Evolutionary conservation across 306 rosid genomes (phyloP), one percentile per base, ranked within the genome.

Genomic region (Styphnolobium japonicum): DNA sequence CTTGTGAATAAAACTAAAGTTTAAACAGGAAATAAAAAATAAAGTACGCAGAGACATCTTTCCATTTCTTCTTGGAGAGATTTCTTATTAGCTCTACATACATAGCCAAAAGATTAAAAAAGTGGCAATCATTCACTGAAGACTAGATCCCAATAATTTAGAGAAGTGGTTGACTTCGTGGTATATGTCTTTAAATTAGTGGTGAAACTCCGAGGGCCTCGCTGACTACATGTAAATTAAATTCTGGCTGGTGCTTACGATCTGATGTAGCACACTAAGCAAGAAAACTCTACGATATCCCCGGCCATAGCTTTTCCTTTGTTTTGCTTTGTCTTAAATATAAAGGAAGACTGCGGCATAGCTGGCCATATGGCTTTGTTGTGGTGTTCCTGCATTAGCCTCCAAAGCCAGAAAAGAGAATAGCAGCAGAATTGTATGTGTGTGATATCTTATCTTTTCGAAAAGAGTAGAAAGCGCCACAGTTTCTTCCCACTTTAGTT

Each of bases 281-380:
- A 79, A 79, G 62, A 66, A 66, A 72, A 36, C 19, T 66, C 9
- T 7, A 36, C 36, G 43, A 49, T n/a, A n/a, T 67, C 69, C 78
- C 40, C 21, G 53, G 49, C 71, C 73, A 67, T 75, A 46, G 22
- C 73, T 79, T 79, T 79, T 29, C 0, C 36, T 48, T 73, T 25
- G 65, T 65, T 72, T 78, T 83, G 77, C 84, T 84, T 75, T 80
- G 52, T 25, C 81, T 79, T 84, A 5, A 80, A 69, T 42, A 6
- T 25, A 62, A 84, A 80, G 87, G n/a, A 84, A 80, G 33, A 75
- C 82, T 61, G 39, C 82, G 5, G 3, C 71, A 80, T 80, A 84
- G 84, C 84, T 80, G 87, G 81, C 78, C 81, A 79, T 74, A 19
- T 60, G 77, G 16, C 37, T 73, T 78, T 67, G 27, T 73, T 66